Evolutionary conservation across 2,329 filamentous ascomycete species (phyloP).

Genomic region (Aureobasidium lini): DNA sequence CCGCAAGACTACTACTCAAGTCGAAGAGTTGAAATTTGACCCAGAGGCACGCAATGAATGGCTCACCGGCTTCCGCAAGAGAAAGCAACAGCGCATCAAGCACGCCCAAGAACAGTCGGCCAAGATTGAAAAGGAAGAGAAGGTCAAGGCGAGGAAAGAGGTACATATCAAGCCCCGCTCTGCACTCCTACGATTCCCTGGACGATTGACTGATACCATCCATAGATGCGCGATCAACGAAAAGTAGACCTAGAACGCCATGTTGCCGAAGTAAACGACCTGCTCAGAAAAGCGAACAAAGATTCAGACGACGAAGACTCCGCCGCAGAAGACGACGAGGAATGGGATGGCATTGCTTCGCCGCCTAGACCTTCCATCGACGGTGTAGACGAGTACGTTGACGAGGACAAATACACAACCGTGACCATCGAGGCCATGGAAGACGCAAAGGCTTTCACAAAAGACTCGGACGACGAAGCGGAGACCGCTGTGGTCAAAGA

Average conservation of each 20-base stretch:
- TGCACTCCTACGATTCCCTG: no score
- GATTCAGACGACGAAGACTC: conserved; percentile 25
- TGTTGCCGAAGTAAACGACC: conserved; percentile 64
- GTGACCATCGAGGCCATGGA: conserved; percentile 89
- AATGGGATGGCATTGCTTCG: conserved; percentile 40
- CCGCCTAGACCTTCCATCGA: conserved; percentile 42
- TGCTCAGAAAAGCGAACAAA: conserved; percentile 51
- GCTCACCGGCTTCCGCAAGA: conserved; percentile 93
- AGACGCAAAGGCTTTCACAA: conserved; percentile 38
- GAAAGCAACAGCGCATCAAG: conserved; percentile 79
- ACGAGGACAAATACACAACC: conserved; percentile 92
- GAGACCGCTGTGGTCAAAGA: conserved; percentile 8
- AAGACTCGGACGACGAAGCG: conserved; percentile 8
- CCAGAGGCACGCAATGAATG: conserved; percentile 71
- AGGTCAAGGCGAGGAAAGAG: conserved; percentile 64
- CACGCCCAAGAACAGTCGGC: conserved; percentile 74
- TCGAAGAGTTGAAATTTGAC: conserved; percentile 85
- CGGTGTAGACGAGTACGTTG: conserved; percentile 64
- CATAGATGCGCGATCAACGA: conserved; percentile 73
- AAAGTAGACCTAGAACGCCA: conserved; percentile 76
- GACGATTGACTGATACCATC: neutral
- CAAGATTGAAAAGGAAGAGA: conserved; percentile 70
- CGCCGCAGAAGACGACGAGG: conserved; percentile 17
- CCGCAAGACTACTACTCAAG: conserved; percentile 25
- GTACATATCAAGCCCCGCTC: conserved; percentile 38